These are phyloP conservation scores for Chytridium lagenaria DNA, from an alignment of 371 early-diverging fungal species.

Conservation along the genomic window DNA sequence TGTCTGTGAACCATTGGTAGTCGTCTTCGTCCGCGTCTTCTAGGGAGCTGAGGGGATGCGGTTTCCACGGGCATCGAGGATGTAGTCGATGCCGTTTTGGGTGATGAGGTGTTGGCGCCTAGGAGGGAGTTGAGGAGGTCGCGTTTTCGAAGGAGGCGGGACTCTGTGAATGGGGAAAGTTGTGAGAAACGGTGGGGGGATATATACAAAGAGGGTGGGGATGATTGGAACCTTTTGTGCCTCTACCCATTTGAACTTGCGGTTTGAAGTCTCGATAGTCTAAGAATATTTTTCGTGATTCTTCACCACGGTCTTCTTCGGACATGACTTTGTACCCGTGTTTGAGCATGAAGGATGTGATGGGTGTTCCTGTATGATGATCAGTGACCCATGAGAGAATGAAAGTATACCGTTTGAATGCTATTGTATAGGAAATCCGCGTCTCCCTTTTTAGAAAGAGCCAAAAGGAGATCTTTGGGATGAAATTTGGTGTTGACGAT, in stretches of 20 bases:
- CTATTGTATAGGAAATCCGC: constrained; percentile 32
- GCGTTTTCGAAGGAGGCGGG: background rate
- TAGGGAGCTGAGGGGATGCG: background rate
- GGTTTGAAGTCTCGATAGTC: constrained; percentile 40
- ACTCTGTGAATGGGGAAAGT: background rate
- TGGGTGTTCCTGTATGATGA: constrained; percentile 31
- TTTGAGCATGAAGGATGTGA: constrained; percentile 37
- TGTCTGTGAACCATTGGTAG: constrained; percentile 28
- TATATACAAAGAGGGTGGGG: constrained; percentile 4
- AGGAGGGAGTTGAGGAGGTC: constrained; percentile 2
- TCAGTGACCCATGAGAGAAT: background rate
- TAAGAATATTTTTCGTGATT: constrained; percentile 25
- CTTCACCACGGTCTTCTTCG: constrained; percentile 20
- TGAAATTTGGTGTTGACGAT: constrained; percentile 50
- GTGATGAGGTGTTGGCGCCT: background rate
- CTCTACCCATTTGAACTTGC: background rate
- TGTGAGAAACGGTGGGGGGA: background rate
- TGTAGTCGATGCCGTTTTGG: constrained; percentile 16
- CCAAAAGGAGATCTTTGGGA: constrained; percentile 53
- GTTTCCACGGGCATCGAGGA: constrained; percentile 8
- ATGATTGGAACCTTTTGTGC: constrained; percentile 10
- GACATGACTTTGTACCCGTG: constrained; percentile 40
- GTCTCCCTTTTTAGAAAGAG: constrained; percentile 40
- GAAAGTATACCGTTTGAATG: constrained; percentile 8
- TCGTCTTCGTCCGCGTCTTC: constrained; percentile 19